Base-by-base conservation (phyloP, 768 basidiomycete genomes). In the Mycena belliarum region DNA sequence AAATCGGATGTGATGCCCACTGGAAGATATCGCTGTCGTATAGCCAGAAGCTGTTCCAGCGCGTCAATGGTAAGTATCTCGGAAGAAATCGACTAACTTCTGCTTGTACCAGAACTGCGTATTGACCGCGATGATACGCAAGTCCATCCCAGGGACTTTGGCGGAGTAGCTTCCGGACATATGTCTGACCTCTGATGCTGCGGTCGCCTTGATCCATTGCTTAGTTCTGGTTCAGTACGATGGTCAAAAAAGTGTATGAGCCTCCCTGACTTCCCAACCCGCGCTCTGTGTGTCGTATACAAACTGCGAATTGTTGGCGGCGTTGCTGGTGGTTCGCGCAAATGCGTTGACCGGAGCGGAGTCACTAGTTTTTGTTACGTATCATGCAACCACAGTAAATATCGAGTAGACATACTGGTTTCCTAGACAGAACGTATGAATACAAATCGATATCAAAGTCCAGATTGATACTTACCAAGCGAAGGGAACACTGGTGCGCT, bases 271-370 rank as follows among this genome's bases (percentile, higher is more conserved):
- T 45, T 55, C 50, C 72, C 72, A 73, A 2, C 69, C 69, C 3
- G 57, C 61, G 25, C 63, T 65, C 56, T 72, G 68, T 0, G 66
- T 68, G 49, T 73, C 68, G 38, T 73, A 78, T 0, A 75, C 72
- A 67, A 70, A 79, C 50, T 76, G 73, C 5, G 69, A 64, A 45
- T 63, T 56, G 29, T 63, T 56, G 11, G 59, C 45, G 10, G 66
- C 64, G 3, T 57, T 28, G 23, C 68, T 73, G 12, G 70, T 72
- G 28, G 61, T 66, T 6, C 75, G 72, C 7, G 76, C 72, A 65
- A 78, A 78, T 21, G 66, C 64, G 64, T 78, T 78, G 44, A 76
- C 75, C 25, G 76, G 76, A 1, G 72, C 68, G 20, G 73, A 64
- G 55, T 78, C 76, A 61, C 75, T 77, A 56, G 12, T 12, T 38